Conservation (phyloP, 495 filamentous ascomycete species). For the Penicillium coffeae region DNA sequence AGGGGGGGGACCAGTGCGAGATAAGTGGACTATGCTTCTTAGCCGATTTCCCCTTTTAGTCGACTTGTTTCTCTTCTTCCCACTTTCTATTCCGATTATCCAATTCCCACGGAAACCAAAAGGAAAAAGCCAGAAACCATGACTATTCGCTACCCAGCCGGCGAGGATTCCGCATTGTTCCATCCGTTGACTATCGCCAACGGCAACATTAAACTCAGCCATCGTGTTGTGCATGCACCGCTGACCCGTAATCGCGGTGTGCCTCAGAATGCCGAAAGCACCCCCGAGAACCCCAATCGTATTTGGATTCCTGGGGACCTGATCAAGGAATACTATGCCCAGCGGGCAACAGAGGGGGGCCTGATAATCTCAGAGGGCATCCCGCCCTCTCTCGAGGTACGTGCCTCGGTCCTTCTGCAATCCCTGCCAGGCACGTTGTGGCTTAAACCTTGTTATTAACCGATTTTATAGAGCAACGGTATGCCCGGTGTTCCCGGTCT, state of each 20-base stretch:
- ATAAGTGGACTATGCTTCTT: no score
- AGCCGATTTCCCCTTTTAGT: not conserved
- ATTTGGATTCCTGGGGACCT: constrained; percentile 44
- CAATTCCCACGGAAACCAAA: not conserved
- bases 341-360: constrained; percentile 49
- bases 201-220: constrained; percentile 47
- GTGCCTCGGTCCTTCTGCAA: no score
- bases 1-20: no score
- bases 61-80: not conserved
- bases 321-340: constrained; percentile 52
- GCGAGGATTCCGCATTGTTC: constrained; percentile 44
- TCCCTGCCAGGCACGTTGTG: no score
- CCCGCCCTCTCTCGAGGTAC: constrained; percentile 46
- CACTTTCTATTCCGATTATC: not conserved
- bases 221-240: constrained; percentile 54
- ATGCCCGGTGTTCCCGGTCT: constrained; percentile 50
- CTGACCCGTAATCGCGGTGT: constrained; percentile 51
- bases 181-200: constrained; percentile 46
- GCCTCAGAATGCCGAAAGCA: constrained; percentile 33
- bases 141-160: constrained; percentile 20
- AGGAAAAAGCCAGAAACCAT: constrained; percentile 12
- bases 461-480: constrained; percentile 30
- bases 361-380: constrained; percentile 54
- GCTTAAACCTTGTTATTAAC: no score
- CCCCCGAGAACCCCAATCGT: constrained; percentile 41